Evolutionary conservation across 345 rosid genomes (phyloP).

Genomic region (Hibiscus mutabilis): DNA sequence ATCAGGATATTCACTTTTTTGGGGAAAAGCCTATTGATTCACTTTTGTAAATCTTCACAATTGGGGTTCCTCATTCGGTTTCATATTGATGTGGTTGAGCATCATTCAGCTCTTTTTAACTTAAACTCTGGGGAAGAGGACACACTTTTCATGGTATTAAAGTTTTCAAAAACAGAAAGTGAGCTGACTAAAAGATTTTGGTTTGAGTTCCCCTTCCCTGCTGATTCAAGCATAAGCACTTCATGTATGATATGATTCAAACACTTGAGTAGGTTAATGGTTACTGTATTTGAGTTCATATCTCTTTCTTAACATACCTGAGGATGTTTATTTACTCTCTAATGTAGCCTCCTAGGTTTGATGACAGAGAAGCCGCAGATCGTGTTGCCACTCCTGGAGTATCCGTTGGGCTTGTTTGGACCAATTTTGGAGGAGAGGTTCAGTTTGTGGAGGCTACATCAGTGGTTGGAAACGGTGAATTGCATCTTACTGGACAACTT

Average conservation of each 20-base stretch:
- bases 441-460: slow-evolving; percentile 94
- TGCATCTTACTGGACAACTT: slow-evolving; percentile 96
- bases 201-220: neutral
- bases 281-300: neutral
- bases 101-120: neutral
- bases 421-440: slow-evolving; percentile 96
- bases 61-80: neutral
- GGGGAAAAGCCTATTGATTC: neutral
- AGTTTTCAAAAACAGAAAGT: neutral
- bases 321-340: slow-evolving; percentile 12
- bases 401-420: slow-evolving; percentile 98
- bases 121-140: neutral
- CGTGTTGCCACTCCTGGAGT: slow-evolving; percentile 89
- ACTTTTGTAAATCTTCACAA: no score
- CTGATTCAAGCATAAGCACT: slow-evolving; percentile 6
- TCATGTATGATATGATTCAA: neutral
- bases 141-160: neutral
- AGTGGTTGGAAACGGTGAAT: slow-evolving; percentile 86
- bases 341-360: slow-evolving; percentile 89
- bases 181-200: neutral
- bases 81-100: neutral
- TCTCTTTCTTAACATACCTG: slow-evolving; percentile 1
- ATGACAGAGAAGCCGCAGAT: slow-evolving; percentile 89
- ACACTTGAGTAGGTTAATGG: neutral
- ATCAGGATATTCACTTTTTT: neutral